A percentile compares a stretch with the other conserved stretches of the same genome.
These are phyloP conservation scores for Somion occarium DNA, from an alignment of 1,284 basidiomycete species.

Conservation along the genomic window DNA sequence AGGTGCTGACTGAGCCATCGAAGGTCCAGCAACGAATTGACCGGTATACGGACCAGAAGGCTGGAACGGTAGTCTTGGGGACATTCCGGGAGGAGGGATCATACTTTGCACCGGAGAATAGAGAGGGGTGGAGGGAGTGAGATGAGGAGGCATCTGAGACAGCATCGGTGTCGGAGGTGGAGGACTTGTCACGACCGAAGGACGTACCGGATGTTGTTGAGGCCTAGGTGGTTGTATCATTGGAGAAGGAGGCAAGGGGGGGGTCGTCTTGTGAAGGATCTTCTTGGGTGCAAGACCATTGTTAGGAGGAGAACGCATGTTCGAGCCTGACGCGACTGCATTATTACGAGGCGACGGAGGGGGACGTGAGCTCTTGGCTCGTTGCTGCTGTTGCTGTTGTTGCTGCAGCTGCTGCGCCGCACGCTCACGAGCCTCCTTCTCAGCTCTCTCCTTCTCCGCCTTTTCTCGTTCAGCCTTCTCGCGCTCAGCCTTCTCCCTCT, in stretches of 20 bases:
- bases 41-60: conserved; percentile 42
- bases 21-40: conserved; percentile 38
- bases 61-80: conserved; percentile 44
- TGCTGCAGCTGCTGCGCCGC: conserved; percentile 33
- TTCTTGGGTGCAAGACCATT: conserved; percentile 46
- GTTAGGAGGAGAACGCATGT: conserved; percentile 35
- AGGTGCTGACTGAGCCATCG: conserved; percentile 37
- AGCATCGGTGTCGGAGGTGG: conserved; percentile 25
- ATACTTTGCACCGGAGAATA: conserved; percentile 43
- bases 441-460: conserved; percentile 38
- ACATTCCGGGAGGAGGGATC: conserved; percentile 34
- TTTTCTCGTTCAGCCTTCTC: conserved; percentile 20
- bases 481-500: conserved; percentile 35
- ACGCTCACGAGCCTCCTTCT: conserved; percentile 36
- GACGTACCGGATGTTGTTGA: conserved; percentile 29
- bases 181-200: conserved; percentile 23
- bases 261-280: conserved; percentile 39
- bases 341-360: conserved; percentile 45
- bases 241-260: conserved; percentile 11
- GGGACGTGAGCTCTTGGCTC: conserved; percentile 34
- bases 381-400: conserved; percentile 27
- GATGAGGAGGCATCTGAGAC: conserved; percentile 33
- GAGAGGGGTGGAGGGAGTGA: conserved; percentile 35
- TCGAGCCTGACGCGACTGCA: conserved; percentile 44
- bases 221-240: background rate